Evolutionary conservation across 768 basidiomycete species (phyloP), one percentile per base, ranked within the genome.

Genomic region (Lactarius sp.): DNA sequence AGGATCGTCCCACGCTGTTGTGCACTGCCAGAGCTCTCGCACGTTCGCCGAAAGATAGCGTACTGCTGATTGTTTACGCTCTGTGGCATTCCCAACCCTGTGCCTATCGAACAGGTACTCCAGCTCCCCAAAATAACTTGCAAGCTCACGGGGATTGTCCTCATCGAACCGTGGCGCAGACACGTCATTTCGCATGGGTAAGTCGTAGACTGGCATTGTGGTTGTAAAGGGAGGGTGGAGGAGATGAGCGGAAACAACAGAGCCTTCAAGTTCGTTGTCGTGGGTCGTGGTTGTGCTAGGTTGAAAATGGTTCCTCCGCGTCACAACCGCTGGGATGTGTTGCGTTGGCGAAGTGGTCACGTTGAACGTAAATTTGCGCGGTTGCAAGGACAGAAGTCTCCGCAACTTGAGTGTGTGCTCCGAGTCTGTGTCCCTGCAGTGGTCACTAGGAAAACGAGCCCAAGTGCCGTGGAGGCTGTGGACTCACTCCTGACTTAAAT

Each of bases 101-200:
- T 49, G 12, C 22, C 47, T 49, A 9, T 49, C 47, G 9, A 42
- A 46, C 8, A 57, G 46, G 36, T 27, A 46, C 41, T 57, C 56
- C 9, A 42, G 41, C 22, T 57, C 46, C 22, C 22, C n/a, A 10
- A 57, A 46, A 44, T 37, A 46, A 22, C 31, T 27, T 33, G 18
- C n/a, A 5, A 42, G 46, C 22, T 10, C 41, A 27, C 8, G 41
- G 33, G 46, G 46, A 44, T 46, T 13, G 27, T 27, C n/a, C 16
- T 37, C 57, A n/a, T 44, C 18, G 13, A 46, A 33, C 54, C 18
- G 34, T 37, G 34, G 87, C 84, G 20, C 86, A 42, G 22, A 49
- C 22, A 27, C 20, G 10, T 49, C 47, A 49, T 4, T 49, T 16
- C 47, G 47, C 20, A 20, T 27, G 47, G 47, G 47, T 27, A 49